A percentile compares a stretch with the other conserved stretches of the same genome.
phyloP scores from a whole-genome alignment of 495 filamentous ascomycete genomes.

The Aspergillus haitiensis region DNA sequence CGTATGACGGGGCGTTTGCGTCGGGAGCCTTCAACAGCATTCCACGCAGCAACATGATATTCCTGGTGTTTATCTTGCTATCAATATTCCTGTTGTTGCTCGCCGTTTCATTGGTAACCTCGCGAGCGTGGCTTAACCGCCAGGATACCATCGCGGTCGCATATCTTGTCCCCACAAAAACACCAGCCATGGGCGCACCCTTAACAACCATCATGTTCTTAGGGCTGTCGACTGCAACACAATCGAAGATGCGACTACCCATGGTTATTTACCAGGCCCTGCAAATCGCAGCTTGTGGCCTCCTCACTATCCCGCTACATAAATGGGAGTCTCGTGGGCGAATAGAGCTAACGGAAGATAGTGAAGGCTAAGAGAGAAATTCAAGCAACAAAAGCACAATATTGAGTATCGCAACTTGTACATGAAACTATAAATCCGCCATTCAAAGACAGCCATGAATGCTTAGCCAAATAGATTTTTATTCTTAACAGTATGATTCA shows the following conservation, averaged over 20 bases:
- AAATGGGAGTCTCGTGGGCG: constrained; percentile 23
- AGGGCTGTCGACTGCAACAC: constrained; percentile 22
- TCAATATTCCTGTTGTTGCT: background rate
- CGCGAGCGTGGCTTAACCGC: constrained; percentile 33
- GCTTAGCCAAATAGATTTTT: too few relatives aligned
- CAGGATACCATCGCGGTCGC: constrained; percentile 40
- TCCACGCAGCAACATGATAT: constrained; percentile 8
- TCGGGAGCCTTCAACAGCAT: constrained; percentile 34
- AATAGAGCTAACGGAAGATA: too few relatives aligned
- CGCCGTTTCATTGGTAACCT: background rate
- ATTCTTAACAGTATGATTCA: too few relatives aligned
- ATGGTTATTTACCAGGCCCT: constrained; percentile 41
- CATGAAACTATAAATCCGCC: too few relatives aligned
- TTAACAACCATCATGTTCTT: constrained; percentile 35
- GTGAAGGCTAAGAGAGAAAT: too few relatives aligned
- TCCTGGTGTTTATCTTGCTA: background rate
- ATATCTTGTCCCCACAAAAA: constrained; percentile 43
- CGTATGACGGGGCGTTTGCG: constrained; percentile 45
- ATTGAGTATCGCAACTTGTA: too few relatives aligned
- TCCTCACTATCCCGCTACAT: constrained; percentile 33
- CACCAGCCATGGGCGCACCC: constrained; percentile 42
- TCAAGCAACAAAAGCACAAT: too few relatives aligned
- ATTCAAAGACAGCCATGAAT: too few relatives aligned
- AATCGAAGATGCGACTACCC: constrained; percentile 36
- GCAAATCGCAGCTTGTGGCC: constrained; percentile 29